Base-by-base conservation (phyloP, 2,329 filamentous ascomycete genomes). In the Aspergillus udagawae region DNA sequence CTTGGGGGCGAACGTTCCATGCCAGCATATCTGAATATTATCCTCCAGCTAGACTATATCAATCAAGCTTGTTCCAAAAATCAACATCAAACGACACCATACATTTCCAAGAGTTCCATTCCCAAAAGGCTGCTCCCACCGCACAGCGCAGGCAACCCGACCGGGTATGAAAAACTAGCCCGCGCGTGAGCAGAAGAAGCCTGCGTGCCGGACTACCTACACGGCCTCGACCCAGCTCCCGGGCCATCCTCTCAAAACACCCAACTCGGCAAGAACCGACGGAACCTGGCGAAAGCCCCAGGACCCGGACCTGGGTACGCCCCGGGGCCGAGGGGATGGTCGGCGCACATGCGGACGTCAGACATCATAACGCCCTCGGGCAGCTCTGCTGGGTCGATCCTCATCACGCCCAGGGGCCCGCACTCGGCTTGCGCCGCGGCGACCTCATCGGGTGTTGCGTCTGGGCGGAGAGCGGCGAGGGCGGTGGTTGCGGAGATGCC, bases 281-380 rank as follows among this genome's bases (percentile, higher is more conserved):
- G 57, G n/a, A 61, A 51, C 29, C 57, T 60, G 29, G 64, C 61
- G 14, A 63, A 57, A 38, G 51, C 55, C 52, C 66, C 65, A 56
- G 64, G 65, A 52, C 63, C 65, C 17, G 63, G 60, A 42, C 58
- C 64, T 12, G 57, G 60, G 41, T 57, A 60, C 28, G 58, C 65
- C 60, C 60, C 56, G 32, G 61, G 55, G 52, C 65, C 65, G 42
- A 65, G 64, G 7, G 60, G 64, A 50, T 64, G 59, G 32, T 55
- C 59, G 20, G 56, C 57, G 57, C 61, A 63, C 61, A 59, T 54
- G 38, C 61, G 61, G 59, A 61, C 61, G 41, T 63, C 59, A 51
- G 51, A 10, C 47, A 58, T 51, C 10, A 21, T 52, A 50, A 61
- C 45, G 12, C 59, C 59, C 59, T 63, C 59, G 9, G 61, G 57